phyloP scores from a whole-genome alignment of 345 rosid genomes.

The Geranium brycei region DNA sequence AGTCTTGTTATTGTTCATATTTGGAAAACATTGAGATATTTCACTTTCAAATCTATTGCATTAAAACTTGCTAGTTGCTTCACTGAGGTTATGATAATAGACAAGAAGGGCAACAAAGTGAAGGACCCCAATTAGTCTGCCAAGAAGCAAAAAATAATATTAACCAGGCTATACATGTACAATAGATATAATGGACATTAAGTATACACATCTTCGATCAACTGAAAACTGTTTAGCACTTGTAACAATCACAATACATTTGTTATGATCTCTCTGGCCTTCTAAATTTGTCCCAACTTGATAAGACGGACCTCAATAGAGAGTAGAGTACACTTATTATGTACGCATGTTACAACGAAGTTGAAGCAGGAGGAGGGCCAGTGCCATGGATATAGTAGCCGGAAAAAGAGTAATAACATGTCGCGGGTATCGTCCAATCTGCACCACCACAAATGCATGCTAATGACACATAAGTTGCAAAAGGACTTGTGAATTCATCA shows the following conservation, averaged over 20 bases:
- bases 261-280: slow-evolving; percentile 11
- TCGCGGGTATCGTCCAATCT: slow-evolving; percentile 91
- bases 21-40: too few species aligned
- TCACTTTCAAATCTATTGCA: too few species aligned
- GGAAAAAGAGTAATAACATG: slow-evolving; percentile 88
- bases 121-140: too few species aligned
- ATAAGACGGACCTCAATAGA: slow-evolving; percentile 33
- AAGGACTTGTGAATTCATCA: background rate
- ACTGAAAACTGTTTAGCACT: background rate
- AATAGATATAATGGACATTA: background rate
- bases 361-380: slow-evolving; percentile 99
- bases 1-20: too few species aligned
- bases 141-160: too few species aligned
- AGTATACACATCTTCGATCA: background rate
- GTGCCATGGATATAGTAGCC: slow-evolving; percentile 91
- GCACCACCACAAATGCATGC: slow-evolving; percentile 8
- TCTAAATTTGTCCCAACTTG: slow-evolving; percentile 43
- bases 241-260: too few species aligned
- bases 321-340: slow-evolving; percentile 46
- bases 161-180: background rate
- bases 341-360: slow-evolving; percentile 61
- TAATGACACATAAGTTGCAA: background rate
- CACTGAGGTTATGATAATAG: too few species aligned
- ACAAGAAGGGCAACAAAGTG: too few species aligned
- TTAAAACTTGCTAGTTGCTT: too few species aligned